phyloP scores from a whole-genome alignment of 2,329 filamentous ascomycete species.

The Ophiocordyceps camponoti-floridani region DNA sequence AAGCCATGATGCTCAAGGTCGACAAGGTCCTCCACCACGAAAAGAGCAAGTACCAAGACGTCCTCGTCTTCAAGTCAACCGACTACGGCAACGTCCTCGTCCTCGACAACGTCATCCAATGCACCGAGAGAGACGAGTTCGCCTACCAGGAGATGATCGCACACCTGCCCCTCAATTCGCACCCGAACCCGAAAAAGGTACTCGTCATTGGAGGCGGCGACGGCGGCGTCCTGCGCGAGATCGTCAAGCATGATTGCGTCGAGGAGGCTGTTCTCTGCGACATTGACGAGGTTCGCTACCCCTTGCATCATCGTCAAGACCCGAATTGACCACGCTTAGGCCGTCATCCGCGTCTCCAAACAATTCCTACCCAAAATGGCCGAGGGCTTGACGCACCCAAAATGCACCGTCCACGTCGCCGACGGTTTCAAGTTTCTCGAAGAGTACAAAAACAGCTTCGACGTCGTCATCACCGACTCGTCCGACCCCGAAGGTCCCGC shows the following conservation, averaged over 20 bases:
- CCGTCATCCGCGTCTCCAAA: slow-evolving; percentile 96
- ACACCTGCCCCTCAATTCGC: slow-evolving; percentile 93
- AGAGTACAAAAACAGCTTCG: slow-evolving; percentile 92
- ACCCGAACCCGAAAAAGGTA: slow-evolving; percentile 96
- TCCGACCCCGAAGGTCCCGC: slow-evolving; percentile 94
- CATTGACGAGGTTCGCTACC: slow-evolving; percentile 68
- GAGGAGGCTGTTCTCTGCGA: slow-evolving; percentile 95
- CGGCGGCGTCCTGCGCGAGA: slow-evolving; percentile 90
- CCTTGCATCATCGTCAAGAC: slow-evolving; percentile 9
- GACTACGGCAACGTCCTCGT: slow-evolving; percentile 93
- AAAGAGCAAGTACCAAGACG: slow-evolving; percentile 98
- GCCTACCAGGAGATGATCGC: slow-evolving; percentile 99
- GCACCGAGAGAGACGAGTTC: slow-evolving; percentile 97
- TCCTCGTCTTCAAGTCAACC: slow-evolving; percentile 96
- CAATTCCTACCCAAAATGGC: slow-evolving; percentile 92
- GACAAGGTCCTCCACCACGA: slow-evolving; percentile 98
- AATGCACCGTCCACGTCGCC: slow-evolving; percentile 79
- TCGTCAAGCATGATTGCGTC: slow-evolving; percentile 96
- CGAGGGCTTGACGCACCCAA: slow-evolving; percentile 83
- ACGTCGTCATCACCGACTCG: slow-evolving; percentile 98
- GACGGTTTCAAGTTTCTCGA: slow-evolving; percentile 98
- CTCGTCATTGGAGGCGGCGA: slow-evolving; percentile 96
- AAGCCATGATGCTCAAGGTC: slow-evolving; percentile 96
- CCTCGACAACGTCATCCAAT: slow-evolving; percentile 97
- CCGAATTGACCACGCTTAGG: slow-evolving; percentile 23